Base-by-base conservation (phyloP, 768 basidiomycete genomes). In the Mycena rebaudengoi region DNA sequence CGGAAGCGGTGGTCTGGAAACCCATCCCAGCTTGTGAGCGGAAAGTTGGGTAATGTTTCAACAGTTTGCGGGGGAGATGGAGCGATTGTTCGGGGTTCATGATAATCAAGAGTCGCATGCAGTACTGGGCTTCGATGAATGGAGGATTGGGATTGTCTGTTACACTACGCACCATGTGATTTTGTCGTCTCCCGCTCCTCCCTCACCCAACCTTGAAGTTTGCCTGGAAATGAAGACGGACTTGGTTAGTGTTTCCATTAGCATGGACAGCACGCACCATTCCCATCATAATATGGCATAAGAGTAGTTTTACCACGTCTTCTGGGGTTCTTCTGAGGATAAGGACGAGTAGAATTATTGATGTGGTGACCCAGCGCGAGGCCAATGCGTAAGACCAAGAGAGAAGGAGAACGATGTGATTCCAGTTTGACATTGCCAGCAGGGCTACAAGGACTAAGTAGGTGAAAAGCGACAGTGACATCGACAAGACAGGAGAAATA, bases 21-120 rank as follows among this genome's bases (percentile, higher is more conserved):
- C 8, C 57, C 57, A 33, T 50, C 30, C 57, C 57, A 59, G 16
- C n/a, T n/a, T n/a, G n/a, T n/a, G n/a, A n/a, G 32, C 3, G 48
- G 20, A 33, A 11, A 33, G 48, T 48, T 20, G 12, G 28, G 10
- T 28, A 20, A 4, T 48, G n/a, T n/a, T n/a, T n/a, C n/a, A n/a
- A n/a, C n/a, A 18, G 26, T 48, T 4, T 48, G 45, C 6, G 45
- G 4, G 7, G 20, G 5, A 48, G 41, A 23, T 12, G 41, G 11
- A 44, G 18, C 8, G 41, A 10, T 44, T 5, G 41, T 5, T 11
- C 18, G 45, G 30, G 5, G 18, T 7, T 5, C 26, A 11, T 8
- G 23, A 13, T 16, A 8, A n/a, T n/a, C n/a, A n/a, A n/a, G n/a
- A n/a, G n/a, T n/a, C n/a, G n/a, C n/a, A n/a, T 11, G 45, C 12